These are phyloP conservation scores for Scleroderma citrinum DNA, from an alignment of 768 basidiomycete genomes.

Conservation along the genomic window DNA sequence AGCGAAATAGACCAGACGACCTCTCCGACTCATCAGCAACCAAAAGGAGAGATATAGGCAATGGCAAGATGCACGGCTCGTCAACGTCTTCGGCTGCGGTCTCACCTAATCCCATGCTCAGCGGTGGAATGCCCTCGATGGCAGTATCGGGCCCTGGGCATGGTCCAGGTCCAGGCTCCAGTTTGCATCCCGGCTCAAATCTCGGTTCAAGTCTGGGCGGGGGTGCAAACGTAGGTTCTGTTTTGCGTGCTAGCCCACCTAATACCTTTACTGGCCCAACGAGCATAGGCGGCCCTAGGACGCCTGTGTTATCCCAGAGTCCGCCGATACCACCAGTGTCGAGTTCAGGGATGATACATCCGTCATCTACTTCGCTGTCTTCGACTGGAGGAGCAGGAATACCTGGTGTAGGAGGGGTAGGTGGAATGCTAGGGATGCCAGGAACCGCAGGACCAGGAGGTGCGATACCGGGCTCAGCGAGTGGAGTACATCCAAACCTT, in stretches of 20 bases:
- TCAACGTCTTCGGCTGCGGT: slow-evolving; percentile 14
- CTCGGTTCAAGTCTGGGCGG: neutral
- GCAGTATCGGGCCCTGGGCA: slow-evolving; percentile 7
- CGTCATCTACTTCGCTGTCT: slow-evolving; percentile 8
- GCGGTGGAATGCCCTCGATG: slow-evolving; percentile 5
- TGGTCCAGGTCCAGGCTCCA: neutral
- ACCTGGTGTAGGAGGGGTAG: no score
- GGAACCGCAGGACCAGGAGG: no score
- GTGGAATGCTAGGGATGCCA: no score
- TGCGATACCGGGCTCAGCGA: neutral
- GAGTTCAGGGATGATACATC: slow-evolving; percentile 29
- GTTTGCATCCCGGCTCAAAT: neutral
- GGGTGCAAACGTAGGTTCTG: neutral
- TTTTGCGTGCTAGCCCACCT: slow-evolving; percentile 18
- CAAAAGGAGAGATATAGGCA: slow-evolving; percentile 70
- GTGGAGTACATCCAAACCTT: slow-evolving; percentile 19
- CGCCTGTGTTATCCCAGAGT: slow-evolving; percentile 20
- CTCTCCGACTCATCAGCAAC: slow-evolving; percentile 32
- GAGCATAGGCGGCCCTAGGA: slow-evolving; percentile 10
- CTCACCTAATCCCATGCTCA: neutral
- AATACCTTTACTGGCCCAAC: slow-evolving; percentile 15
- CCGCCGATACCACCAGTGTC: slow-evolving; percentile 22
- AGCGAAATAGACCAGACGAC: slow-evolving; percentile 61
- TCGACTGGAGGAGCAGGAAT: neutral
- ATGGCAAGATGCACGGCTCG: slow-evolving; percentile 40